phyloP scores from a whole-genome alignment of 345 rosid species.

The Kernera saxatilis region DNA sequence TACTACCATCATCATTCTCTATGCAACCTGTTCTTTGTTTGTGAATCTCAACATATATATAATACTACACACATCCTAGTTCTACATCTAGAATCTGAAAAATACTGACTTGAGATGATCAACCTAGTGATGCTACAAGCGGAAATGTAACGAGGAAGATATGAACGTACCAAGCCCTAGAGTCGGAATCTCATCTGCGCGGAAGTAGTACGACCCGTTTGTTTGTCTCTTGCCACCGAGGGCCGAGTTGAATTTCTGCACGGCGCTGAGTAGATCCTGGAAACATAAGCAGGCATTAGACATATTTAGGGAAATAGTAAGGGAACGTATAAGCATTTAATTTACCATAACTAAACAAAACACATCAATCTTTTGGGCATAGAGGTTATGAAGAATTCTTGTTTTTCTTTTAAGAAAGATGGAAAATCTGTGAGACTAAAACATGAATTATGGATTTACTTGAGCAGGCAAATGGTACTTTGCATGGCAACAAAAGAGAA shows the following conservation, averaged over 20 bases:
- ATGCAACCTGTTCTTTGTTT: background rate
- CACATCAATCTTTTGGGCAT: background rate
- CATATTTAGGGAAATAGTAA: background rate
- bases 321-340: background rate
- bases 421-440: background rate
- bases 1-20: slow-evolving; percentile 11
- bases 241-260: slow-evolving; percentile 57
- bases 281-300: background rate
- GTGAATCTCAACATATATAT: background rate
- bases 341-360: background rate
- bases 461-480: too few relatives aligned
- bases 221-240: slow-evolving; percentile 43
- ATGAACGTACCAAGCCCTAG: slow-evolving; percentile 51
- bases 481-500: too few relatives aligned
- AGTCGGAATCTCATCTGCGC: slow-evolving; percentile 61
- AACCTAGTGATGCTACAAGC: background rate
- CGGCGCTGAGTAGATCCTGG: slow-evolving; percentile 72
- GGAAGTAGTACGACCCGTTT: slow-evolving; percentile 40
- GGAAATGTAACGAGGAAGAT: background rate
- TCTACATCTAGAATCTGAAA: background rate
- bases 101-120: background rate
- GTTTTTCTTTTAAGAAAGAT: background rate
- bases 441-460: background rate
- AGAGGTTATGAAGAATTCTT: too few relatives aligned
- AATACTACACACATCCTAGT: background rate